These are phyloP conservation scores for Tolypocladium guangdongense DNA, from an alignment of 2,329 filamentous ascomycete genomes.

Conservation along the genomic window DNA sequence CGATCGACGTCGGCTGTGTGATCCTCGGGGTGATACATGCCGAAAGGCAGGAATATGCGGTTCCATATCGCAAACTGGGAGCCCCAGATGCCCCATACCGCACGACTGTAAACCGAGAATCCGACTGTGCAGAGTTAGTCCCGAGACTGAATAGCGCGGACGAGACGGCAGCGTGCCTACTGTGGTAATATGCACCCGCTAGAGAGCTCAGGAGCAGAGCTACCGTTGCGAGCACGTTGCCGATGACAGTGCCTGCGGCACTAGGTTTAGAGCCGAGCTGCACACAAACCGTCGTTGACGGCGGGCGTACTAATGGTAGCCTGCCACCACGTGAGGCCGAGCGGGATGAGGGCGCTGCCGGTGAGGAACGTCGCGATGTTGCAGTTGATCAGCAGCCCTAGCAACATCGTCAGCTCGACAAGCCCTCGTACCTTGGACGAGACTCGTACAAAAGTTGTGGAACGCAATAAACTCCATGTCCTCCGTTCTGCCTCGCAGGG, in stretches of 20 bases:
- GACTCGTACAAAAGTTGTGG: conserved; percentile 30
- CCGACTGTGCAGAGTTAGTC: conserved; percentile 12
- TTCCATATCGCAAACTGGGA: conserved; percentile 31
- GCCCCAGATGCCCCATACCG: conserved; percentile 30
- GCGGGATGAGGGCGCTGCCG: conserved; percentile 28
- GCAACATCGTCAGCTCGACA: background rate
- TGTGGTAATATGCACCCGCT: conserved; percentile 29
- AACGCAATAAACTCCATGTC: conserved; percentile 32
- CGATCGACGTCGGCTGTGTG: background rate
- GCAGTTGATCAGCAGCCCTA: conserved; percentile 36
- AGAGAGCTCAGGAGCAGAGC: conserved; percentile 32
- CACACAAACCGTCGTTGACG: background rate
- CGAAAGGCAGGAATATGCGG: conserved; percentile 28
- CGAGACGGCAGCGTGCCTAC: conserved; percentile 10
- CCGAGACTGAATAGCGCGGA: background rate
- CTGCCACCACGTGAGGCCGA: conserved; percentile 31
- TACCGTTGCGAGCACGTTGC: conserved; percentile 25
- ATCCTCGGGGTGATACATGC: conserved; percentile 13
- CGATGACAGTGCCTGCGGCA: conserved; percentile 20
- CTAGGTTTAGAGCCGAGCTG: background rate
- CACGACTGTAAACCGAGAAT: conserved; percentile 27
- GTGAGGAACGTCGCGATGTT: conserved; percentile 30
- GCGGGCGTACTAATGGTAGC: conserved; percentile 24
- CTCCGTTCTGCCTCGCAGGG: conserved; percentile 30
- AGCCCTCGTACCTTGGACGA: background rate